phyloP scores from a whole-genome alignment of 192 early-diverging fungal genomes.

The Endogone sp. region DNA sequence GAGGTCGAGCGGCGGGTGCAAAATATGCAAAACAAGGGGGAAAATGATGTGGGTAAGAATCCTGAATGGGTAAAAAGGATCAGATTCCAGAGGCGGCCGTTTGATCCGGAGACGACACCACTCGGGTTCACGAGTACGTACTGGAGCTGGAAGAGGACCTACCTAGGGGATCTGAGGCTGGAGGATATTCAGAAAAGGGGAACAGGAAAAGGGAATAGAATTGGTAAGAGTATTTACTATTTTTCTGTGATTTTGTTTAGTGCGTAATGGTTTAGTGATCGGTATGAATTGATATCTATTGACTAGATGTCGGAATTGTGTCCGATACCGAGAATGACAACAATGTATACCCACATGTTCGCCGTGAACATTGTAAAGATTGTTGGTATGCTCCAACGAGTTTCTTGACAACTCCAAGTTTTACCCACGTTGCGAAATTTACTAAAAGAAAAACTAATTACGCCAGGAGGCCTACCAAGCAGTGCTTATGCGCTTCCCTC shows the following conservation, averaged over 20 bases:
- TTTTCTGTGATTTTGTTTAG: neutral
- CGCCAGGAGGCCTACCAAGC: conserved; percentile 22
- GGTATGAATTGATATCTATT: too few species aligned
- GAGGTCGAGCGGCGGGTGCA: conserved; percentile 15
- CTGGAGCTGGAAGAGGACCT: neutral
- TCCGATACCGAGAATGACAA: neutral
- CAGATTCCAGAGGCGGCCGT: neutral
- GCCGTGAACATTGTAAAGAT: neutral
- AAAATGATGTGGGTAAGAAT: neutral
- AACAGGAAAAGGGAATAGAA: neutral
- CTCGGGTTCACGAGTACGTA: neutral
- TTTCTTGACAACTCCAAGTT: neutral
- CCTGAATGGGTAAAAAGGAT: neutral
- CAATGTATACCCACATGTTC: neutral
- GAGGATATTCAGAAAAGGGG: neutral
- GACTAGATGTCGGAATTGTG: neutral
- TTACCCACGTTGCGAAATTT: neutral
- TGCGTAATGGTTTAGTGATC: neutral
- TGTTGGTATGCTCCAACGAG: neutral
- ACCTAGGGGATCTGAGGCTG: neutral
- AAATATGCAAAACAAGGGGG: conserved; percentile 20
- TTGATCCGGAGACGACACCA: neutral
- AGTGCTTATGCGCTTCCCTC: conserved; percentile 28
- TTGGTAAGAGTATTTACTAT: neutral
- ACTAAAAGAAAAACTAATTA: neutral